Evolutionary conservation across 352 stramenopile genomes (phyloP).

Genomic region (Globisporangium megalacanthum): DNA sequence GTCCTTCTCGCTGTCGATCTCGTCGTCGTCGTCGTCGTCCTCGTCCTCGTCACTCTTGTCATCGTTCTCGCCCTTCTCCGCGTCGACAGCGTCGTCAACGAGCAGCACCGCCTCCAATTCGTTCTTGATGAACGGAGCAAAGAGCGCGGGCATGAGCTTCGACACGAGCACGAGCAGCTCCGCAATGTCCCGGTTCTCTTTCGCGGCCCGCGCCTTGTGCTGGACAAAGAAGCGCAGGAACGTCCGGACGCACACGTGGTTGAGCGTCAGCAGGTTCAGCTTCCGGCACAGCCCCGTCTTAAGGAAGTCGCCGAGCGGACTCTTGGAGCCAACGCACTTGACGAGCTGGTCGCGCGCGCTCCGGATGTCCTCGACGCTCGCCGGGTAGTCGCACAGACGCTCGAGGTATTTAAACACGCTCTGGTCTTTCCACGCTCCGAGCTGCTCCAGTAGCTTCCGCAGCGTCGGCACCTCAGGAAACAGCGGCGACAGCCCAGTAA

Average conservation of each 20-base stretch:
- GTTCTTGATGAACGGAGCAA: constrained; percentile 43
- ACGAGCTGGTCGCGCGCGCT: constrained; percentile 60
- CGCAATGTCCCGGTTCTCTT: constrained; percentile 47
- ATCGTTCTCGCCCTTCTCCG: constrained; percentile 1
- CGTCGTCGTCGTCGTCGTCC: constrained; percentile 27
- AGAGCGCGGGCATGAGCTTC: constrained; percentile 38
- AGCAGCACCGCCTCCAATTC: constrained; percentile 48
- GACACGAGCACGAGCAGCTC: constrained; percentile 55
- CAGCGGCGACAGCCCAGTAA: constrained; percentile 32
- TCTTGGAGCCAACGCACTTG: constrained; percentile 77
- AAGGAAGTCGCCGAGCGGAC: constrained; percentile 62
- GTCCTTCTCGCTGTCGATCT: constrained; percentile 23
- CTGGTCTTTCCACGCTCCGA: constrained; percentile 73
- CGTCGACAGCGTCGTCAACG: constrained; percentile 8
- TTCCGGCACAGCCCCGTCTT: constrained; percentile 78
- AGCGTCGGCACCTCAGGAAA: constrained; percentile 59
- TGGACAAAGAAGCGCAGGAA: constrained; percentile 40
- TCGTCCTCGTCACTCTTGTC: constrained; percentile 23
- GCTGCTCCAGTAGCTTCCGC: constrained; percentile 51
- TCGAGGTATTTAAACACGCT: constrained; percentile 71
- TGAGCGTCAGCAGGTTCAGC: constrained; percentile 65
- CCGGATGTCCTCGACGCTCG: constrained; percentile 41
- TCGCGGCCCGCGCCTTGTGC: constrained; percentile 18
- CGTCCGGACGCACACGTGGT: constrained; percentile 25
- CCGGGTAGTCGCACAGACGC: constrained; percentile 47